phyloP scores from a whole-genome alignment of 2,329 filamentous ascomycete genomes.

The Ascochyta rabiei region DNA sequence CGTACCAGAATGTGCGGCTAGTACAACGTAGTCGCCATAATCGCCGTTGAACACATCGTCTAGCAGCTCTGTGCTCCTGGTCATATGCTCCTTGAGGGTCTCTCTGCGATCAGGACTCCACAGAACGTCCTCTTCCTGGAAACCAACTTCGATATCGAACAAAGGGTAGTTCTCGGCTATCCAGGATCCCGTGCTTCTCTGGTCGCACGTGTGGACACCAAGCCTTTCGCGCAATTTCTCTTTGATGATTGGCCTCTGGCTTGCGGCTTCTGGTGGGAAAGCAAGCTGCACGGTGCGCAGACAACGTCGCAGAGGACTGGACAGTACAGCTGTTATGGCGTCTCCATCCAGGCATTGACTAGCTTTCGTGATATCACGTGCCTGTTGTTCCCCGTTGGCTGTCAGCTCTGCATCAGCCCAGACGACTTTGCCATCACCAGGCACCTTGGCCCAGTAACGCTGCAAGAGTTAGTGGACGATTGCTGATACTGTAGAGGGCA shows the following conservation, averaged over 20 bases:
- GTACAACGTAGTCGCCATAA: constrained; percentile 51
- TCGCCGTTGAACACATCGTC: constrained; percentile 57
- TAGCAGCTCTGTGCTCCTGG: constrained; percentile 43
- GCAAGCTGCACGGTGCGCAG: constrained; percentile 66
- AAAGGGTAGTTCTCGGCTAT: constrained; percentile 57
- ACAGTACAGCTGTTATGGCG: constrained; percentile 44
- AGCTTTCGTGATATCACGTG: constrained; percentile 64
- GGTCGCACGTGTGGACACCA: constrained; percentile 69
- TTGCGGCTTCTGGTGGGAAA: constrained; percentile 56
- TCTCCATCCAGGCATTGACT: constrained; percentile 47
- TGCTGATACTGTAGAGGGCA: background rate
- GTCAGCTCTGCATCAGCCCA: constrained; percentile 70
- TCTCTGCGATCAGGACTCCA: constrained; percentile 42
- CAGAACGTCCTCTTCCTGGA: constrained; percentile 60
- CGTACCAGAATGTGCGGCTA: constrained; percentile 62
- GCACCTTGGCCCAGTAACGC: constrained; percentile 65
- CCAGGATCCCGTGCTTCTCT: constrained; percentile 58
- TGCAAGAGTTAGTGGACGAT: constrained; percentile 25
- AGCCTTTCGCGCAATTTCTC: constrained; percentile 67
- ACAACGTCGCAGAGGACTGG: constrained; percentile 65
- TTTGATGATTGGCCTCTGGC: constrained; percentile 59
- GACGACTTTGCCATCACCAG: constrained; percentile 63
- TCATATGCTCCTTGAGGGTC: constrained; percentile 12
- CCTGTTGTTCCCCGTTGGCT: constrained; percentile 60
- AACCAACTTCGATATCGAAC: constrained; percentile 62